A percentile compares a stretch with the other conserved stretches of the same genome.
Conservation (phyloP, 2,329 filamentous ascomycete genomes). For the Colletotrichum truncatum region DNA sequence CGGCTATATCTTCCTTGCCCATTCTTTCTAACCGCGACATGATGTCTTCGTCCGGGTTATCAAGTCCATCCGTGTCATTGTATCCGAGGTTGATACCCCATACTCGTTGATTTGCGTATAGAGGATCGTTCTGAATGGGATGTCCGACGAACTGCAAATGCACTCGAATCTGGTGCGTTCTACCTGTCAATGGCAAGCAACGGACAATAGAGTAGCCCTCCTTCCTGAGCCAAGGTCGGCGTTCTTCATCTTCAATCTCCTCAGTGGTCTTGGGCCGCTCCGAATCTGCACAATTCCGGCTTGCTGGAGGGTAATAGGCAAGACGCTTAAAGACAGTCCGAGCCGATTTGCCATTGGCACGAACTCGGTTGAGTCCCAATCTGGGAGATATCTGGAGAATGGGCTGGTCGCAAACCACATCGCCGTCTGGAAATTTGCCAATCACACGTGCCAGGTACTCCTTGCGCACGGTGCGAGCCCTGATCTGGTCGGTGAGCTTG, state of each 20-base stretch:
- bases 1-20: constrained; percentile 93
- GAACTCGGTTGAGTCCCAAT: constrained; percentile 91
- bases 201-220: constrained; percentile 94
- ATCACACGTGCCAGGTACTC: constrained; percentile 94
- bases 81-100: constrained; percentile 84
- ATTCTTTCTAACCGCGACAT: constrained; percentile 86
- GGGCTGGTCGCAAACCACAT: constrained; percentile 91
- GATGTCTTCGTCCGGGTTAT: constrained; percentile 86
- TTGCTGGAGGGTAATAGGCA: constrained; percentile 81
- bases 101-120: constrained; percentile 93
- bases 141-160: constrained; percentile 95
- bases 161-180: constrained; percentile 94
- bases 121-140: constrained; percentile 96
- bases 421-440: constrained; percentile 90
- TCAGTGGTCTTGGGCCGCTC: constrained; percentile 36
- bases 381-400: constrained; percentile 96
- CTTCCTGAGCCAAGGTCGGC: constrained; percentile 57
- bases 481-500: constrained; percentile 78
- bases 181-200: constrained; percentile 90
- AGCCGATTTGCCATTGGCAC: constrained; percentile 90
- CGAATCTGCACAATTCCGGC: constrained; percentile 31
- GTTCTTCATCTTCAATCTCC: constrained; percentile 34
- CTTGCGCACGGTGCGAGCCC: constrained; percentile 85
- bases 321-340: constrained; percentile 90
- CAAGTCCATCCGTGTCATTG: constrained; percentile 70